Percentiles rank a stretch among this genome's conserved stretches.
Evolutionary conservation across 176 grass and related monocot species (phyloP).

Genomic region (Carex parvula): DNA sequence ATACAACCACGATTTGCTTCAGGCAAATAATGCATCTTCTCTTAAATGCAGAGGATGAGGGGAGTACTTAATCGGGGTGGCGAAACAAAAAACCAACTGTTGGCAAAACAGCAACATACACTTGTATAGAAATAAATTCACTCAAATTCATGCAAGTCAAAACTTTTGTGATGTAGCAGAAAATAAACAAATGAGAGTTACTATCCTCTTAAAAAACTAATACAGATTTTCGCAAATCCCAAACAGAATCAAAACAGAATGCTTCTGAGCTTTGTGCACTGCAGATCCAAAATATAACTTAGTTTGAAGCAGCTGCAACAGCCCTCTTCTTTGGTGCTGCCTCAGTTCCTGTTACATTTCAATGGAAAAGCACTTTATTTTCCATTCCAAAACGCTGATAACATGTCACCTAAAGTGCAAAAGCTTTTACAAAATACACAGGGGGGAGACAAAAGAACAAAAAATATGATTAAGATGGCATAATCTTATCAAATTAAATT

Average conservation of each 20-base stretch:
- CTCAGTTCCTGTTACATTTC: conserved; percentile 39
- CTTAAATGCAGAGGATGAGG: too few relatives aligned
- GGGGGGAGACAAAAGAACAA: neutral
- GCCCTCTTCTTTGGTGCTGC: conserved; percentile 62
- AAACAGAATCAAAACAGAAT: conserved; percentile 27
- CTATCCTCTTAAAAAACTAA: neutral
- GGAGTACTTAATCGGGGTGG: too few relatives aligned
- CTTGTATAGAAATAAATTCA: neutral
- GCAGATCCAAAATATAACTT: neutral
- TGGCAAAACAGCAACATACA: neutral
- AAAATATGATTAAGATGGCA: neutral
- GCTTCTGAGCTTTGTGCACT: neutral
- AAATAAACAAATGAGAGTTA: conserved; percentile 28
- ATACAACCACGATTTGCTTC: too few relatives aligned
- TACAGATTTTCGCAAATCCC: conserved; percentile 15
- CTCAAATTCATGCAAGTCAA: neutral
- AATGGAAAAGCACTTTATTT: neutral
- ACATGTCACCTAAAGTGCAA: neutral
- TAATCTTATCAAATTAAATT: too few relatives aligned
- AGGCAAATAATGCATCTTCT: too few relatives aligned
- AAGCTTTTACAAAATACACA: neutral
- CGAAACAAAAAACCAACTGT: neutral
- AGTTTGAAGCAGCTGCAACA: conserved; percentile 39
- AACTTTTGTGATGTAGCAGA: neutral
- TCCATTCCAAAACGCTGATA: neutral